phyloP scores from a whole-genome alignment of 2,329 filamentous ascomycete species.

The Ceratocystis diversiconidia region DNA sequence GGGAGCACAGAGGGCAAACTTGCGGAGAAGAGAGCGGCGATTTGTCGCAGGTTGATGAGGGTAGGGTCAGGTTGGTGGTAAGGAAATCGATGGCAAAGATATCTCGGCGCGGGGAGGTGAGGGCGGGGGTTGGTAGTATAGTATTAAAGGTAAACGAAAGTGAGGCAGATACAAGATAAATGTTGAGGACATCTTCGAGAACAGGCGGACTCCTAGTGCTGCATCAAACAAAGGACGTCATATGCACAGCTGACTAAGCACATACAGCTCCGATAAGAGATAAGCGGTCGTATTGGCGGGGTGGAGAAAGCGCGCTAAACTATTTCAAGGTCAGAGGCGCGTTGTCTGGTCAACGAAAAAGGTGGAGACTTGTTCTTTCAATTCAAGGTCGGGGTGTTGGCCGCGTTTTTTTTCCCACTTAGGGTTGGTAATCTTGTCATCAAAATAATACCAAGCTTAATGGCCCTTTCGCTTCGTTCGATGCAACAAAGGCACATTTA shows the following conservation, averaged over 20 bases:
- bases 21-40: neutral
- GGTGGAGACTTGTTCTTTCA: slow-evolving; percentile 6
- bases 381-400: neutral
- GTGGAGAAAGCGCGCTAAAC: neutral
- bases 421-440: neutral
- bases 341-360: slow-evolving; percentile 13
- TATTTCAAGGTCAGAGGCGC: neutral
- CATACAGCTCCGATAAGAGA: neutral
- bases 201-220: neutral
- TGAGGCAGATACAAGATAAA: too few relatives aligned
- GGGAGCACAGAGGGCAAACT: neutral
- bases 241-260: slow-evolving; percentile 15
- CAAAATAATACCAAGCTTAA: slow-evolving; percentile 5
- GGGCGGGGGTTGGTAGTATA: too few relatives aligned
- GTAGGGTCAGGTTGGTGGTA: too few relatives aligned
- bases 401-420: neutral
- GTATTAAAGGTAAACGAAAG: neutral
- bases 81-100: too few relatives aligned
- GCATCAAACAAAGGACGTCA: slow-evolving; percentile 13
- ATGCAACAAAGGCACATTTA: neutral
- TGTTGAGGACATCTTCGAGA: too few relatives aligned
- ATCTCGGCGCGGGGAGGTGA: too few relatives aligned
- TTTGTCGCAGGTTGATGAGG: neutral
- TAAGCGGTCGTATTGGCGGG: slow-evolving; percentile 8
- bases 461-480: neutral